Evolutionary conservation across 2,329 filamentous ascomycete species (phyloP).

Genomic region (Colletotrichum lini): DNA sequence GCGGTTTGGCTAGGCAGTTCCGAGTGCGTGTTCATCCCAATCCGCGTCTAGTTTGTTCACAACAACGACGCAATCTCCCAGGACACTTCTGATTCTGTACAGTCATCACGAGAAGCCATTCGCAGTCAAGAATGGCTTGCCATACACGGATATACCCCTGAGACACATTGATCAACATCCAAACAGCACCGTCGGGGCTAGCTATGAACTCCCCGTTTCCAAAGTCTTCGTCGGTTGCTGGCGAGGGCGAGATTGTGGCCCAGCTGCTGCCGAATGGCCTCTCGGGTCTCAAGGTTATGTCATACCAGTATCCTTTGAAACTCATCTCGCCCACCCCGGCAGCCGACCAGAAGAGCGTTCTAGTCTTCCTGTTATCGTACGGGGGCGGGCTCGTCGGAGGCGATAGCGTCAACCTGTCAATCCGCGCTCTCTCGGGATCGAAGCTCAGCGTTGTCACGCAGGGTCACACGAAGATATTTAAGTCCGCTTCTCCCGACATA

Average conservation of each 20-base stretch:
- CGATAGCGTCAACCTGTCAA: slow-evolving; percentile 81
- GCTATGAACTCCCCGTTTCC: slow-evolving; percentile 81
- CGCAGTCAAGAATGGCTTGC: slow-evolving; percentile 1
- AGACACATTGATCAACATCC: not conserved
- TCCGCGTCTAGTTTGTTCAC: not conserved
- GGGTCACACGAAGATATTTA: slow-evolving; percentile 97
- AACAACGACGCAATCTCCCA: not conserved
- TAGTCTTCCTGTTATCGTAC: slow-evolving; percentile 93
- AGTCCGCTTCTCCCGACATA: slow-evolving; percentile 72
- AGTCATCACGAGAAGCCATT: not conserved
- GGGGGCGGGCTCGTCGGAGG: slow-evolving; percentile 93
- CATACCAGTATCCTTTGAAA: slow-evolving; percentile 96
- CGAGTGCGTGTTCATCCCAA: not conserved
- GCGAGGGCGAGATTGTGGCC: slow-evolving; percentile 83
- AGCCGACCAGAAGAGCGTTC: slow-evolving; percentile 75
- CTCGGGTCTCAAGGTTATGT: slow-evolving; percentile 80
- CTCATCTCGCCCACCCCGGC: slow-evolving; percentile 85
- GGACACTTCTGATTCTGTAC: not conserved
- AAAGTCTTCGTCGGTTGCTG: slow-evolving; percentile 79
- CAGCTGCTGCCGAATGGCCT: slow-evolving; percentile 78
- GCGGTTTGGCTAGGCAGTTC: not conserved
- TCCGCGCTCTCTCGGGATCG: slow-evolving; percentile 75
- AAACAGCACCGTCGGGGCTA: not conserved
- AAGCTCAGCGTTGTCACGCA: slow-evolving; percentile 78
- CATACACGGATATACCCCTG: not conserved